Conservation (phyloP, 805 yeast genomes). For the Ogataea dorogensis region DNA sequence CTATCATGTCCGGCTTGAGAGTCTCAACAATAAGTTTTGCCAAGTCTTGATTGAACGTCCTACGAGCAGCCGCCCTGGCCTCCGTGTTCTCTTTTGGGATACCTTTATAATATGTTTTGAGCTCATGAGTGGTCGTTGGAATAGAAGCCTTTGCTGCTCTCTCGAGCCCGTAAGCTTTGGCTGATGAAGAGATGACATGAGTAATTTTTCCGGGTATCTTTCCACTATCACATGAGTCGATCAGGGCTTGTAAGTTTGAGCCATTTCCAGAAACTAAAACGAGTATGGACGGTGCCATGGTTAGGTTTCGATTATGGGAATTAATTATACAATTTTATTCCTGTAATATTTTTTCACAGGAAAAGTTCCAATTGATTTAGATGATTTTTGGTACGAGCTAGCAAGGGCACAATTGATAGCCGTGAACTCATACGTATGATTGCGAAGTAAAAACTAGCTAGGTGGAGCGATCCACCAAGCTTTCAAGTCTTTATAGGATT, state of each 20-base stretch:
- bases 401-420: no score
- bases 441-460: no score
- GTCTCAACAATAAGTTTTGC: conserved; percentile 61
- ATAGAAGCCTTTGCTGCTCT: conserved; percentile 73
- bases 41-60: conserved; percentile 72
- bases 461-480: conserved; percentile 30
- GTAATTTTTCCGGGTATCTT: conserved; percentile 50
- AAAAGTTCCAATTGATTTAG: no score
- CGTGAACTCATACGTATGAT: no score
- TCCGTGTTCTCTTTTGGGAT: conserved; percentile 66
- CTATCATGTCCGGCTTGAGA: conserved; percentile 74
- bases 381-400: no score
- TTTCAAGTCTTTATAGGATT: conserved; percentile 31
- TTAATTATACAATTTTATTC: background rate
- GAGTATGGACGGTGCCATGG: conserved; percentile 40
- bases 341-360: conserved; percentile 4
- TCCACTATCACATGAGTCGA: conserved; percentile 58
- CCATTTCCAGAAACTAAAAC: conserved; percentile 95
- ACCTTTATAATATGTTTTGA: conserved; percentile 71
- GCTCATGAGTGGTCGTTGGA: conserved; percentile 68
- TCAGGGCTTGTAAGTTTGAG: conserved; percentile 91
- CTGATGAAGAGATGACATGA: conserved; percentile 80
- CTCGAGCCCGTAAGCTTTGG: conserved; percentile 81
- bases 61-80: conserved; percentile 60
- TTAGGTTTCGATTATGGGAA: background rate